Conservation (phyloP, 139 green algal genomes). For the Chlorella sp. region DNA sequence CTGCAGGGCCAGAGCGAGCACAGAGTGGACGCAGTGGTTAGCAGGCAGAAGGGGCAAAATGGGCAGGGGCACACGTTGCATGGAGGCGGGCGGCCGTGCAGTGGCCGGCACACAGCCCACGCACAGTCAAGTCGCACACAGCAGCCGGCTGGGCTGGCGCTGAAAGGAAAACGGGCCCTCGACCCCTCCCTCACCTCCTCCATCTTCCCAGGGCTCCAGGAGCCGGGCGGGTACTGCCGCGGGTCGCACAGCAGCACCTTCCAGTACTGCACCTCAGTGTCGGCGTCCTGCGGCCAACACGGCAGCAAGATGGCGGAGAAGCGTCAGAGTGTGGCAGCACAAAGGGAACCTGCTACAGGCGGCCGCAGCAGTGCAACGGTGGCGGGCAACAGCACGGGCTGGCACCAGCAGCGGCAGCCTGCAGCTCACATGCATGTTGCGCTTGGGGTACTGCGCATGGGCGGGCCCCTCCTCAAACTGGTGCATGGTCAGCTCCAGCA, state of each 20-base stretch:
- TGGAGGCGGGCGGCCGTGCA: too few relatives aligned
- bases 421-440: neutral
- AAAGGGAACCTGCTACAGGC: neutral
- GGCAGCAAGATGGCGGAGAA: neutral
- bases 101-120: too few relatives aligned
- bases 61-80: too few relatives aligned
- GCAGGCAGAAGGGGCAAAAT: too few relatives aligned
- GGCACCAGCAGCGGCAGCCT: neutral
- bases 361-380: neutral
- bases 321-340: neutral
- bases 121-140: too few relatives aligned
- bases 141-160: too few relatives aligned
- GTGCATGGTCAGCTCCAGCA: neutral
- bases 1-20: too few relatives aligned
- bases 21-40: too few relatives aligned
- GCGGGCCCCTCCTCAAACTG: neutral
- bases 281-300: neutral
- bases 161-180: too few relatives aligned
- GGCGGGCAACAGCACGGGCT: neutral
- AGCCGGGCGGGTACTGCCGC: too few relatives aligned
- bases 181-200: too few relatives aligned
- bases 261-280: constrained; percentile 13
- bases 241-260: neutral
- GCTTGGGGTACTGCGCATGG: neutral
- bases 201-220: too few relatives aligned